Conservation (phyloP, 176 grass and related monocot species). For the Poa pratensis region DNA sequence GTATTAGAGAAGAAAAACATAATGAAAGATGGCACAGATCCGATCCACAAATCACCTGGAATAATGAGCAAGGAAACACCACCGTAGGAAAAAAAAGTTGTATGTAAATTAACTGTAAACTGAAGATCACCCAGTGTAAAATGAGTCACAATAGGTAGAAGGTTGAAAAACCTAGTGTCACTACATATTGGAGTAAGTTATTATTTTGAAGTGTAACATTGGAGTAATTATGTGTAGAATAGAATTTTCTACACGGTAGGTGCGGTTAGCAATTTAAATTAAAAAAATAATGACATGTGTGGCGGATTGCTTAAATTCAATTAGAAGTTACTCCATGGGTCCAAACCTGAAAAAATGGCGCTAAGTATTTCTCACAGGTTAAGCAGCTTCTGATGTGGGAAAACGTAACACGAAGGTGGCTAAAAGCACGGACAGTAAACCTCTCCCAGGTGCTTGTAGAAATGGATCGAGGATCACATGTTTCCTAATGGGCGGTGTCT, state of each 20-base stretch:
- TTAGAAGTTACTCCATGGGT: neutral
- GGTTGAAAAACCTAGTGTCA: neutral
- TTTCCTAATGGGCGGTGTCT: neutral
- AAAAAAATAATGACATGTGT: neutral
- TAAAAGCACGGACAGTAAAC: neutral
- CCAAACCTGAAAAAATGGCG: too few relatives aligned
- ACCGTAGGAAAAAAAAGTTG: too few relatives aligned
- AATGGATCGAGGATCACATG: conserved; percentile 13
- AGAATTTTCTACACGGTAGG: neutral
- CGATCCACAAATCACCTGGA: neutral
- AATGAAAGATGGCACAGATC: neutral
- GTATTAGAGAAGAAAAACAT: neutral
- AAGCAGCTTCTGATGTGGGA: neutral
- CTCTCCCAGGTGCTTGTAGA: neutral
- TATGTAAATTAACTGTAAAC: neutral
- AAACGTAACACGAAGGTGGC: neutral
- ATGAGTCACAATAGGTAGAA: neutral
- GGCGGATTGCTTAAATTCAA: neutral
- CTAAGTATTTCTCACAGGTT: too few relatives aligned
- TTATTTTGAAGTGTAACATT: neutral
- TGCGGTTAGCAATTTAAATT: neutral
- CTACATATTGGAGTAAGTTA: neutral
- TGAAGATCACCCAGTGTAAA: neutral
- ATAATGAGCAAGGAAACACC: neutral
- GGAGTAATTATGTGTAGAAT: neutral